phyloP scores from a whole-genome alignment of 2,329 filamentous ascomycete species.

The Paecilomyces sp. region DNA sequence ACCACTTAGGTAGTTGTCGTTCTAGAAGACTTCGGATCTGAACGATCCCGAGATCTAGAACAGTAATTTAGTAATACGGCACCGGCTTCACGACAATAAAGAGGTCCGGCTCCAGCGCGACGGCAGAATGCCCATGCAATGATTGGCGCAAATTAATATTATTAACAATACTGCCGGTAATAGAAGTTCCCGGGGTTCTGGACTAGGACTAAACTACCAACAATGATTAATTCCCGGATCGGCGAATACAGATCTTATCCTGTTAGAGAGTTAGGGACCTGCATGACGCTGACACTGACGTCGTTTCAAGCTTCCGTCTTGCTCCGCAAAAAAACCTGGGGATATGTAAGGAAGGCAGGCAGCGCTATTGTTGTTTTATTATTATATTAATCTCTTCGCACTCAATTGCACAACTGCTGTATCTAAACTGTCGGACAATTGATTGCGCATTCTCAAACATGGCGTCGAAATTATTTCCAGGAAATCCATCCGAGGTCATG shows the following conservation, averaged over 20 bases:
- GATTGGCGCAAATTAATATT: not conserved
- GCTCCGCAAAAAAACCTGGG: not conserved
- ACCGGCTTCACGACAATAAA: not conserved
- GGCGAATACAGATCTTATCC: not conserved
- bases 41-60: not conserved
- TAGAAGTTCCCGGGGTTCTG: not conserved
- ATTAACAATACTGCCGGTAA: not conserved
- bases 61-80: not conserved
- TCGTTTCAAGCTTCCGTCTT: not conserved
- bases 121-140: not conserved
- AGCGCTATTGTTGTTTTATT: no score
- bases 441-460: conserved; percentile 29
- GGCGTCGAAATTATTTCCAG: conserved; percentile 59
- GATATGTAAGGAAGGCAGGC: not conserved
- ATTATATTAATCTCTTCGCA: not conserved
- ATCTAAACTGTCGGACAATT: not conserved
- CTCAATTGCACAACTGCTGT: not conserved
- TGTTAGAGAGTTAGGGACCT: not conserved
- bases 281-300: not conserved
- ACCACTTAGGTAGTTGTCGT: not conserved
- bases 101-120: not conserved
- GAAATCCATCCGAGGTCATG: conserved; percentile 74
- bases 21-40: not conserved
- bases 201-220: not conserved
- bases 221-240: not conserved